A percentile compares a stretch with the other conserved stretches of the same genome.
Evolutionary conservation across 257 asterid genomes (phyloP).

Genomic region (Echites panduratus): DNA sequence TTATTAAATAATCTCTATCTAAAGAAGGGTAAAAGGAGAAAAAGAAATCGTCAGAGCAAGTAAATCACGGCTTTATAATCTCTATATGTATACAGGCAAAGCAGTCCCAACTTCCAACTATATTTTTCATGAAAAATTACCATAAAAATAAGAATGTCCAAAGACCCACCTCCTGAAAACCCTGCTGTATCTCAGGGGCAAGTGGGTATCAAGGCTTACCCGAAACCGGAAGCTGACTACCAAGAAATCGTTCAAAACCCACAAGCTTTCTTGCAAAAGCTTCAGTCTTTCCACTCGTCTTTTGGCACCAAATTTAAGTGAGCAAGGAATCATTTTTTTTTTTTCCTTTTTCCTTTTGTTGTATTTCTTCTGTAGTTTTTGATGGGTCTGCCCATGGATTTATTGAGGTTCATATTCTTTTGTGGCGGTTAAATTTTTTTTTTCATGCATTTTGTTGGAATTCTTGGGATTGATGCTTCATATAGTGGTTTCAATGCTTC

Average conservation of each 20-base stretch:
- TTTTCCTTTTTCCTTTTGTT: not conserved
- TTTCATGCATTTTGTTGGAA: not conserved
- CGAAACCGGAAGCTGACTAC: slow-evolving; percentile 78
- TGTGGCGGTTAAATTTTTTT: not conserved
- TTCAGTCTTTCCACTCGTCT: slow-evolving; percentile 53
- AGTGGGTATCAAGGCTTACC: slow-evolving; percentile 30
- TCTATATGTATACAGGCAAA: not conserved
- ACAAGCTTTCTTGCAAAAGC: slow-evolving; percentile 58
- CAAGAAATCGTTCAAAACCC: slow-evolving; percentile 64
- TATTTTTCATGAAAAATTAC: not conserved
- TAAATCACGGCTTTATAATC: not conserved
- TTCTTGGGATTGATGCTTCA: not conserved
- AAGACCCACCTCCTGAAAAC: slow-evolving; percentile 38
- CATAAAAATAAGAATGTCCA: slow-evolving; percentile 37
- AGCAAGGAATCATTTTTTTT: slow-evolving; percentile 1
- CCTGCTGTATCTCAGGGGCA: slow-evolving; percentile 12
- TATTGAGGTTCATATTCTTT: not conserved
- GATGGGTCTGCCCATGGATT: not conserved
- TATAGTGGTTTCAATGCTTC: not conserved
- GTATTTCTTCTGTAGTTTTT: not conserved
- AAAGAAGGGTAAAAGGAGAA: too few relatives aligned
- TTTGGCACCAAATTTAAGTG: slow-evolving; percentile 23
- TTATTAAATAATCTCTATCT: too few relatives aligned
- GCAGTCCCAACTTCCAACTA: not conserved
- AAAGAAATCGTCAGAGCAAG: not conserved